phyloP scores from a whole-genome alignment of 1,284 basidiomycete species.

The Papiliotrema nemorosa region DNA sequence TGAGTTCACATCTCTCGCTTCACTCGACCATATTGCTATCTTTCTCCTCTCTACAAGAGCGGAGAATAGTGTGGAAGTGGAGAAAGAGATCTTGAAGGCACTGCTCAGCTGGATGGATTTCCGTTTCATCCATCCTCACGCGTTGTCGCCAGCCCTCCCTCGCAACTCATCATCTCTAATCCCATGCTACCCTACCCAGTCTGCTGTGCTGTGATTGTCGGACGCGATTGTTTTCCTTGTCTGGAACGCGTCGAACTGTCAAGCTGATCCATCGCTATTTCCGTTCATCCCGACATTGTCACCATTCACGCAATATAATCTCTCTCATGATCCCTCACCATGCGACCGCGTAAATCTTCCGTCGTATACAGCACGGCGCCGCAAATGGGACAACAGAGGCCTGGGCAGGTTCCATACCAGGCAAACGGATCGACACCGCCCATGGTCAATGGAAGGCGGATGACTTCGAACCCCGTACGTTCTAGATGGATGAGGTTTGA shows the following conservation, averaged over 20 bases:
- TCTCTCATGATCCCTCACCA: background rate
- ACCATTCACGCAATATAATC: background rate
- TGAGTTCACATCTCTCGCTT: constrained; percentile 12
- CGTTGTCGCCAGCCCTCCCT: too few relatives aligned
- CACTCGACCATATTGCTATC: background rate
- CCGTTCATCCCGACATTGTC: background rate
- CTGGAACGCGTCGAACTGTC: too few relatives aligned
- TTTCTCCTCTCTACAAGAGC: background rate
- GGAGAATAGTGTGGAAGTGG: background rate
- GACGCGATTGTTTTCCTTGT: too few relatives aligned
- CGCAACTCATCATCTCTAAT: too few relatives aligned
- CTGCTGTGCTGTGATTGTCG: too few relatives aligned
- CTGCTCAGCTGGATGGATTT: too few relatives aligned
- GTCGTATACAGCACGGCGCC: constrained; percentile 1
- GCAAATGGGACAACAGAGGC: background rate
- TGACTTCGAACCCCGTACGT: constrained; percentile 33
- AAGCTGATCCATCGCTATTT: background rate
- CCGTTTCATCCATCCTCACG: too few relatives aligned
- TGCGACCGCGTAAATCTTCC: constrained; percentile 7
- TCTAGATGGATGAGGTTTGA: background rate
- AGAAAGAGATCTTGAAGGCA: background rate
- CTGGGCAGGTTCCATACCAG: background rate
- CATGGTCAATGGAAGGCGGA: constrained; percentile 23
- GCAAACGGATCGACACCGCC: constrained; percentile 15
- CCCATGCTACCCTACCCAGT: too few relatives aligned